These are phyloP conservation scores for Suillus luteus DNA, from an alignment of 768 basidiomycete species.

Conservation along the genomic window DNA sequence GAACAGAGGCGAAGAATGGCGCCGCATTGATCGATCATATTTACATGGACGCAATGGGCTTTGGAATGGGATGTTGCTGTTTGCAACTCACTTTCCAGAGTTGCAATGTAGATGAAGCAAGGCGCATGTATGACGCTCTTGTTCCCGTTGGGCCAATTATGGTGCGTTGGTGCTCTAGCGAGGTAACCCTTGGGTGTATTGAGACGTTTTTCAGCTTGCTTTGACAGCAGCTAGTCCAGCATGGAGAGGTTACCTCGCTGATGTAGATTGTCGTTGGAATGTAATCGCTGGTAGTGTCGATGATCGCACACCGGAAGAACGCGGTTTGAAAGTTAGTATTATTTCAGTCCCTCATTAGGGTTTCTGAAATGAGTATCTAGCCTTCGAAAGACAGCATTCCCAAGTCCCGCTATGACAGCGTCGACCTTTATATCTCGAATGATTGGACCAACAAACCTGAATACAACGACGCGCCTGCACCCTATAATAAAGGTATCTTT, in stretches of 20 bases:
- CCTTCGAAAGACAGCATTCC: constrained; percentile 85
- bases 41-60: constrained; percentile 99
- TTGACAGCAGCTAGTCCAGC: constrained; percentile 93
- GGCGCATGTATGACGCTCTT: constrained; percentile 93
- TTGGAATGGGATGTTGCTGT: constrained; percentile 99
- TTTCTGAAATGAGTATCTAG: constrained; percentile 41
- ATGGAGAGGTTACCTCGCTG: constrained; percentile 92
- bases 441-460: constrained; percentile 87
- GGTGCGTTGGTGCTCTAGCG: constrained; percentile 46
- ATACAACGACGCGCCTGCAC: constrained; percentile 88
- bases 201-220: constrained; percentile 67
- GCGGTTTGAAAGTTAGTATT: constrained; percentile 70
- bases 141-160: constrained; percentile 95
- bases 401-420: constrained; percentile 97
- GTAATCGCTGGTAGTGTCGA: constrained; percentile 99
- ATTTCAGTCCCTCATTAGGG: constrained; percentile 14
- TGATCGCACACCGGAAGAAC: constrained; percentile 93
- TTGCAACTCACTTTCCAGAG: constrained; percentile 97
- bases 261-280: constrained; percentile 98
- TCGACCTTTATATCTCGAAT: constrained; percentile 89
- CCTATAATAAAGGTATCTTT: constrained; percentile 76
- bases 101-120: constrained; percentile 89
- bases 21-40: constrained; percentile 90
- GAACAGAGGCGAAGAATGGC: constrained; percentile 81
- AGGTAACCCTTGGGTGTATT: not conserved